These are phyloP conservation scores for Globisporangium echinulatum DNA, from an alignment of 352 stramenopile genomes.

Conservation along the genomic window DNA sequence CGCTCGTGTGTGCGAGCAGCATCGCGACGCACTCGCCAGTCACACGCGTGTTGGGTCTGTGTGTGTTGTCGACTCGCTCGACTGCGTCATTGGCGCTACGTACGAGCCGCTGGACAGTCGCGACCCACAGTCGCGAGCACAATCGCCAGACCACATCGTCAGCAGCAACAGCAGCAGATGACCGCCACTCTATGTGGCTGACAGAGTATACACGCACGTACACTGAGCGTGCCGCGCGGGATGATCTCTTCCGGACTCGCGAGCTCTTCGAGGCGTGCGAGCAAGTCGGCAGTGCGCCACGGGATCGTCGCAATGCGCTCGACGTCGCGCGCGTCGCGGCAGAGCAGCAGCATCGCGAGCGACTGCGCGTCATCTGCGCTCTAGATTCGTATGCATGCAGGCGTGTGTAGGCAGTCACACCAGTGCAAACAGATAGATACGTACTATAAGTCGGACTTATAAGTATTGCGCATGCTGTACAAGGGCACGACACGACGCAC, in stretches of 20 bases:
- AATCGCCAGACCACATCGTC: too few relatives aligned
- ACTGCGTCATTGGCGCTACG: conserved; percentile 15
- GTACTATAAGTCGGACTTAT: not conserved
- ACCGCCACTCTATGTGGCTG: too few relatives aligned
- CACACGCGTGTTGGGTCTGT: not conserved
- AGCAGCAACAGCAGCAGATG: too few relatives aligned
- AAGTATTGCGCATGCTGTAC: not conserved
- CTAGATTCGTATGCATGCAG: conserved; percentile 3
- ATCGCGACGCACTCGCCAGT: conserved; percentile 30
- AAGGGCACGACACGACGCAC: conserved; percentile 7
- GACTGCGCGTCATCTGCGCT: conserved; percentile 44
- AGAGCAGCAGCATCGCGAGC: conserved; percentile 55
- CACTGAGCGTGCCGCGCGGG: conserved; percentile 44
- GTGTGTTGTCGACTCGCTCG: conserved; percentile 3
- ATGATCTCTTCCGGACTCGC: conserved; percentile 67
- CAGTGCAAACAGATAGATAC: not conserved
- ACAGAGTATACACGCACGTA: conserved; percentile 10
- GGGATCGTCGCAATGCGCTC: conserved; percentile 25
- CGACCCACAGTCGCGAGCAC: too few relatives aligned
- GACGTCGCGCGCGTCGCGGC: conserved; percentile 31
- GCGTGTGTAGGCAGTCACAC: too few relatives aligned
- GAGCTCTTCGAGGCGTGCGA: conserved; percentile 39
- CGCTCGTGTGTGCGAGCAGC: conserved; percentile 38
- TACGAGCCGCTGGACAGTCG: conserved; percentile 32
- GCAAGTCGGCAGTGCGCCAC: conserved; percentile 41